Conservation (phyloP, 257 asterid genomes). For the Linaria vulgaris region DNA sequence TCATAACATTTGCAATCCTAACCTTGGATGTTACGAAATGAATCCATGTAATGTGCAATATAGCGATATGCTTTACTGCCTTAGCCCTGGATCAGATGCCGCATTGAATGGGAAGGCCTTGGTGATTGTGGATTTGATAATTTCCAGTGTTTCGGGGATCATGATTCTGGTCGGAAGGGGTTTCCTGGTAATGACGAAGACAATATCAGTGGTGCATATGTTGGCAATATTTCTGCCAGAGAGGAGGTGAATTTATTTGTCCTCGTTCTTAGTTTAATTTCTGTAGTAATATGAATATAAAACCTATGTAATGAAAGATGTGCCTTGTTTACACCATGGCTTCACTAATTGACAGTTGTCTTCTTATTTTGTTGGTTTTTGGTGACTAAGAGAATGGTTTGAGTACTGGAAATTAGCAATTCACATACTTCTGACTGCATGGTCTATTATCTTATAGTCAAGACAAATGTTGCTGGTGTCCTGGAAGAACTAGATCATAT, state of each 20-base stretch:
- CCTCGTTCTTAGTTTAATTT: background rate
- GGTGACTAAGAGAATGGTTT: too few relatives aligned
- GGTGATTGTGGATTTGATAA: constrained; percentile 61
- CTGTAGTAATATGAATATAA: background rate
- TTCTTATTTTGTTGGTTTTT: background rate
- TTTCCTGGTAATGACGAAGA: constrained; percentile 37
- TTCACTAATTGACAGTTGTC: constrained; percentile 16
- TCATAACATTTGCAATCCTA: constrained; percentile 42
- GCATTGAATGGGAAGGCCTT: constrained; percentile 48
- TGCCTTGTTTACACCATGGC: constrained; percentile 8
- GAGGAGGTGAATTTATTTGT: constrained; percentile 42
- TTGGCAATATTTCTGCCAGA: constrained; percentile 37
- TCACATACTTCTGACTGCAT: too few relatives aligned
- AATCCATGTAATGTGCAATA: constrained; percentile 78
- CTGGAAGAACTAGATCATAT: too few relatives aligned
- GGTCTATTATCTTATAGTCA: too few relatives aligned
- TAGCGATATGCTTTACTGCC: constrained; percentile 74
- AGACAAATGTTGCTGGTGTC: too few relatives aligned
- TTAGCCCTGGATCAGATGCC: constrained; percentile 62
- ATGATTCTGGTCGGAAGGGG: constrained; percentile 37
- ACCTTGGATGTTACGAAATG: constrained; percentile 55
- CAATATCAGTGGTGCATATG: constrained; percentile 25
- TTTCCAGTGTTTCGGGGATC: constrained; percentile 58
- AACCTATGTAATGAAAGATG: background rate
- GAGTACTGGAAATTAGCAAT: too few relatives aligned